phyloP scores from a whole-genome alignment of 805 yeast species.

The Cyberlindnera maclurae region DNA sequence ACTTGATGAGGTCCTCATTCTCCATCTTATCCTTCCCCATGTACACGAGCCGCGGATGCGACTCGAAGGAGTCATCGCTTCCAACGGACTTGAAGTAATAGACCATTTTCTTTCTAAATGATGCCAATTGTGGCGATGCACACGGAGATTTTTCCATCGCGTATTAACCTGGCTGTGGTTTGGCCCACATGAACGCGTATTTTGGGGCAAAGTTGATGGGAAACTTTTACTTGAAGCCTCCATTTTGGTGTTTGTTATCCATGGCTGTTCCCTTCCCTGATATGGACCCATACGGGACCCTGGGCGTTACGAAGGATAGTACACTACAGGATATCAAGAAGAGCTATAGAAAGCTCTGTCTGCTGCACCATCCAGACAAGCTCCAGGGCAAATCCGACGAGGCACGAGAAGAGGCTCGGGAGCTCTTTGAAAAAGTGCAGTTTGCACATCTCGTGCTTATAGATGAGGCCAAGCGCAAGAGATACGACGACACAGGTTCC shows the following conservation, averaged over 20 bases:
- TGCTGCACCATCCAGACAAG: conserved; percentile 70
- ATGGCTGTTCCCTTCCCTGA: conserved; percentile 39
- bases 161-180: no score
- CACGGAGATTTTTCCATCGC: no score
- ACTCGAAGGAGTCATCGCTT: conserved; percentile 24
- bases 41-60: conserved; percentile 35
- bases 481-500: conserved; percentile 68
- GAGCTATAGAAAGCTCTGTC: conserved; percentile 58
- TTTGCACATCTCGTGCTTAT: conserved; percentile 65
- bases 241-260: no score
- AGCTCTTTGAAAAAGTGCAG: conserved; percentile 60
- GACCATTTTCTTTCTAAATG: conserved; percentile 28
- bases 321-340: conserved; percentile 53
- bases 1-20: conserved; percentile 53
- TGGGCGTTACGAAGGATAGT: conserved; percentile 35
- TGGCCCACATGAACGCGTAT: no score
- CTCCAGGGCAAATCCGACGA: conserved; percentile 29
- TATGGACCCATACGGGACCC: conserved; percentile 53
- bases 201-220: no score
- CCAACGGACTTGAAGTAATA: conserved; percentile 36
- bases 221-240: no score
- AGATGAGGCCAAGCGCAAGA: conserved; percentile 46
- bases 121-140: not conserved
- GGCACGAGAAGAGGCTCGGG: conserved; percentile 28
- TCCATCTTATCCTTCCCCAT: conserved; percentile 75